Base-by-base conservation (phyloP, 2,329 filamentous ascomycete species). In the Pseudogymnoascus sp. region DNA sequence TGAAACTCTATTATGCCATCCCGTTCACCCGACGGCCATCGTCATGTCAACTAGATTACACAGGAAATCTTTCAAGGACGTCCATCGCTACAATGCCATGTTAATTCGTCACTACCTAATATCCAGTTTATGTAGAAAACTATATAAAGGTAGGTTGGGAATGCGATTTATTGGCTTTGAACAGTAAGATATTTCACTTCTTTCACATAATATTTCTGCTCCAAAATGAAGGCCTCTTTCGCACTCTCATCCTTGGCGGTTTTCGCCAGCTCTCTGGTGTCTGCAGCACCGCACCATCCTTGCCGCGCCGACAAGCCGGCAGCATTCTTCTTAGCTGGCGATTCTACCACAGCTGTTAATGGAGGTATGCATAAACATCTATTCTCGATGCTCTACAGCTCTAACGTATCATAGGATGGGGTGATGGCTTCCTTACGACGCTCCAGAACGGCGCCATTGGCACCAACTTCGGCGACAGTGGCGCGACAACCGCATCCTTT, bases 391-490 rank as follows among this genome's bases (percentile, higher is more conserved):
- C n/a, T 5, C 5, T 31, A 2, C 12, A 21, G 14, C 10, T 23
- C 23, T 47, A 71, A 70, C 14, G 73, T 71, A 18, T 73, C 77
- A 40, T 62, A 62, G 60, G 60, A 14, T 81, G 79, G 79, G 79
- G 79, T 12, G 73, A 79, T 66, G 79, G 75, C 0, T 81, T 80
- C 66, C 71, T 81, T 4, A 73, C 73, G 0, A 78, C 77, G 0
- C 75, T 86, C 0, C 69, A 69, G 1, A 39, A 67, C 2, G 74
- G 74, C 5, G 78, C 78, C 2, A 71, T 70, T 1, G 79, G 79
- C 1, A 72, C 71, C 8, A 81, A 81, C 64, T 78, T 76, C 29
- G 79, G 77, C 0, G 75, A 79, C 66, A 77, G 76, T 61, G 76
- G 75, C 11, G 71, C 71, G 11, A 80, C 77, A 1, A 81, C 79